phyloP scores from a whole-genome alignment of 768 basidiomycete species.

The Suillus paluster region DNA sequence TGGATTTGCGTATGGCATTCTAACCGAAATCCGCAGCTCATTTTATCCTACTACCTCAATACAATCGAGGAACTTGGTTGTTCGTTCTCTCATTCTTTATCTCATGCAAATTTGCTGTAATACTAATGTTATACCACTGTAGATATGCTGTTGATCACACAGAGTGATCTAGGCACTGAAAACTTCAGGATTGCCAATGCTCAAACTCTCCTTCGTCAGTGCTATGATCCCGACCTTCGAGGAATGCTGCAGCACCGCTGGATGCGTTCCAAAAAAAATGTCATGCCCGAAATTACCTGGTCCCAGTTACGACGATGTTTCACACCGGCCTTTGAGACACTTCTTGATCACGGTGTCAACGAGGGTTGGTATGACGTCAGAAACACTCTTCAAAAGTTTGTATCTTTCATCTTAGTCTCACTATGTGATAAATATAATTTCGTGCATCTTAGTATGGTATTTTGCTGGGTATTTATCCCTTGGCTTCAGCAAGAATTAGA shows the following conservation, averaged over 20 bases:
- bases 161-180: conserved; percentile 48
- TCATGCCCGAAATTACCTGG: conserved; percentile 50
- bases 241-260: conserved; percentile 48
- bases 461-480: conserved; percentile 39
- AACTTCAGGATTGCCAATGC: conserved; percentile 51
- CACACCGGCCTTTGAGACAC: conserved; percentile 40
- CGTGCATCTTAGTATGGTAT: conserved; percentile 37
- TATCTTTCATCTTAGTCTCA: conserved; percentile 1
- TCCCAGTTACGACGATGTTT: conserved; percentile 34
- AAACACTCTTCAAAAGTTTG: conserved; percentile 30
- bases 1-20: conserved; percentile 51
- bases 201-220: conserved; percentile 44
- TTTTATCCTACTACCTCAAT: conserved; percentile 41
- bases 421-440: neutral
- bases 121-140: conserved; percentile 2
- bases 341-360: conserved; percentile 35
- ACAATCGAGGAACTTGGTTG: conserved; percentile 22
- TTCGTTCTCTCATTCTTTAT: conserved; percentile 17
- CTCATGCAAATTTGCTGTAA: conserved; percentile 6
- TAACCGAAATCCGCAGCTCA: conserved; percentile 41
- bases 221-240: conserved; percentile 40
- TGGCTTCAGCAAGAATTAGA: conserved; percentile 17
- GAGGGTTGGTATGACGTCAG: conserved; percentile 34
- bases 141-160: conserved; percentile 45
- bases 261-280: conserved; percentile 40